Percentiles rank a stretch among this genome's conserved stretches.
Evolutionary conservation across 176 grass and related monocot species (phyloP).

Genomic region (Alloteropsis semialata): DNA sequence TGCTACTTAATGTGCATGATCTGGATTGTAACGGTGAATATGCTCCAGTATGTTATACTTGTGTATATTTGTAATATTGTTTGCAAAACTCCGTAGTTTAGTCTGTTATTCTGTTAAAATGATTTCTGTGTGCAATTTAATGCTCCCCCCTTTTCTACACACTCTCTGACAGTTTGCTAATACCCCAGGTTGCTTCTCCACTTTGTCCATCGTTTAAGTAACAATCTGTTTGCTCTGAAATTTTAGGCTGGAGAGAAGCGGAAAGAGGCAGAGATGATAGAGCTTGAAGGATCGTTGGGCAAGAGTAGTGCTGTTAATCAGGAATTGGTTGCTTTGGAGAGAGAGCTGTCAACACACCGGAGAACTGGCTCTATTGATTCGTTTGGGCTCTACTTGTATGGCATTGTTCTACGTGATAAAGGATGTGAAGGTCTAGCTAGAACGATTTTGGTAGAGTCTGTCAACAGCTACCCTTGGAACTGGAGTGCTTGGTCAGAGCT

Average conservation of each 20-base stretch:
- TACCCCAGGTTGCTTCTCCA: neutral
- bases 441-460: conserved; percentile 75
- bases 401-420: conserved; percentile 86
- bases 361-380: conserved; percentile 84
- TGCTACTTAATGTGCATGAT: neutral
- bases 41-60: neutral
- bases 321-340: conserved; percentile 81
- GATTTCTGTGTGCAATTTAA: neutral
- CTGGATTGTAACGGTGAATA: conserved; percentile 5
- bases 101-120: neutral
- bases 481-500: conserved; percentile 97
- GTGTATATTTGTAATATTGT: neutral
- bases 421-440: conserved; percentile 65
- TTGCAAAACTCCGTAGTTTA: neutral
- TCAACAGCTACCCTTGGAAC: conserved; percentile 96
- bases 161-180: neutral
- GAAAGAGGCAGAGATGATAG: conserved; percentile 92
- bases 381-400: conserved; percentile 90
- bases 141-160: neutral
- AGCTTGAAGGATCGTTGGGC: conserved; percentile 89
- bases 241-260: conserved; percentile 88
- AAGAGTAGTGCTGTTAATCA: conserved; percentile 77
- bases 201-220: conserved; percentile 10
- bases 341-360: conserved; percentile 69
- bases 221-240: conserved; percentile 22